Base-by-base conservation (phyloP, 352 stramenopile genomes). In the Pythium utonaiense region DNA sequence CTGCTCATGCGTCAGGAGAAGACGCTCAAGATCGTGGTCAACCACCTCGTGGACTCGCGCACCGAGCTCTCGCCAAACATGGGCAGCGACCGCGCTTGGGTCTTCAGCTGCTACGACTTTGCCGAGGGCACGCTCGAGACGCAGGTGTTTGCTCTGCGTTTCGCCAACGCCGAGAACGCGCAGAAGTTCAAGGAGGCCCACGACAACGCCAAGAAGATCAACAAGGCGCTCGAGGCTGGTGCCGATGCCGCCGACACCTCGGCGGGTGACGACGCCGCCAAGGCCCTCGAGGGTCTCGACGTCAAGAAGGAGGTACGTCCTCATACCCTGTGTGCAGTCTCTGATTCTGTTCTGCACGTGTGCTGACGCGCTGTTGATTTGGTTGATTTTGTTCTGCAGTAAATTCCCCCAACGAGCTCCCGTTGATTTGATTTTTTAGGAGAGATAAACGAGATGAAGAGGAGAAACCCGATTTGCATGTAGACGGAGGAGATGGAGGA, bases 81-180 rank as follows among this genome's bases (percentile, higher is more conserved):
- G 54, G 96, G 96, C 64, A 94, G 73, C 65, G 97, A 99, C 81
- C 80, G 96, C 57, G 96, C 92, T 19, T 99, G 96, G 96, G 96
- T 99, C 28, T 99, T 98, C 89, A 98, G 82, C 66, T 98, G 95
- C 74, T 99, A 97, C 82, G 97, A 99, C 78, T 99, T 98, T 74
- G 78, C 93, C 9, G 95, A 98, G 41, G 96, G 96, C 60, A 83
- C 96, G 57, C 80, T 98, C 66, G 87, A 97, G 77, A 76, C 80
- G 60, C 83, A 96, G 66, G 82, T 91, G 27, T 97, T 96, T 58
- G 90, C 90, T 27, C 74, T 97, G 55, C 87, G 95, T 59, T 99
- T 99, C 77, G 90, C 83, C 52, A 98, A 98, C 74, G 89, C 91
- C 10, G 96, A 99, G 67, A 96, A 97, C 70, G 96, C 96, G 24